phyloP scores from a whole-genome alignment of 2,329 filamentous ascomycete species.

The Orbilia ellipsospora region DNA sequence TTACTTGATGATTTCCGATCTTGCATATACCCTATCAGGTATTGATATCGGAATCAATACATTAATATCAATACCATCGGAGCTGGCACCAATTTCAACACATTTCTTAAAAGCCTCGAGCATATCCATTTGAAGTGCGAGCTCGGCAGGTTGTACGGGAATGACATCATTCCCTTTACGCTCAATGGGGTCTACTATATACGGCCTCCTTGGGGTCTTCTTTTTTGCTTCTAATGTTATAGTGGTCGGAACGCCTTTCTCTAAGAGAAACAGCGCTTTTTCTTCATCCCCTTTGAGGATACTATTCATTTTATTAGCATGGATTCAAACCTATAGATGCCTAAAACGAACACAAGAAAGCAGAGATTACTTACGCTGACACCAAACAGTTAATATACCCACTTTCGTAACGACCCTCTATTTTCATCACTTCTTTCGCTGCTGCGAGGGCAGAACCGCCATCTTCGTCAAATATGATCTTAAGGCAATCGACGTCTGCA shows the following conservation, averaged over 20 bases:
- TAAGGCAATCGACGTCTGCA: conserved; percentile 63
- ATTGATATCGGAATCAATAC: no score
- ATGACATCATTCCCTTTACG: no score
- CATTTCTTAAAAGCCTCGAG: conserved; percentile 68
- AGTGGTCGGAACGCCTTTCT: conserved; percentile 71
- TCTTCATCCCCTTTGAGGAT: conserved; percentile 64
- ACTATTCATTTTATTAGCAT: conserved; percentile 1
- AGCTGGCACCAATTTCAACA: conserved; percentile 73
- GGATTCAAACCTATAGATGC: no score
- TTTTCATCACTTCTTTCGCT: not conserved
- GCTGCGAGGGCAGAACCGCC: conserved; percentile 14
- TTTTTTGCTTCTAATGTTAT: not conserved
- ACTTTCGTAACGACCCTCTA: no score
- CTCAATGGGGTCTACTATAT: conserved; percentile 19
- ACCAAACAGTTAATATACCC: no score
- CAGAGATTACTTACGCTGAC: no score
- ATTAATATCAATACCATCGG: no score
- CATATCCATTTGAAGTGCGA: conserved; percentile 69
- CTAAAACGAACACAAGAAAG: no score
- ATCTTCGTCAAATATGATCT: conserved; percentile 63
- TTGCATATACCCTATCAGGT: no score
- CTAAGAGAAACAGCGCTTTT: conserved; percentile 71
- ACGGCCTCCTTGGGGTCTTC: conserved; percentile 66
- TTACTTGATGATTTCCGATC: no score
- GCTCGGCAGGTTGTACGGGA: conserved; percentile 72